Evolutionary conservation across 495 filamentous ascomycete genomes (phyloP).

Genomic region (Neurospora sp.): DNA sequence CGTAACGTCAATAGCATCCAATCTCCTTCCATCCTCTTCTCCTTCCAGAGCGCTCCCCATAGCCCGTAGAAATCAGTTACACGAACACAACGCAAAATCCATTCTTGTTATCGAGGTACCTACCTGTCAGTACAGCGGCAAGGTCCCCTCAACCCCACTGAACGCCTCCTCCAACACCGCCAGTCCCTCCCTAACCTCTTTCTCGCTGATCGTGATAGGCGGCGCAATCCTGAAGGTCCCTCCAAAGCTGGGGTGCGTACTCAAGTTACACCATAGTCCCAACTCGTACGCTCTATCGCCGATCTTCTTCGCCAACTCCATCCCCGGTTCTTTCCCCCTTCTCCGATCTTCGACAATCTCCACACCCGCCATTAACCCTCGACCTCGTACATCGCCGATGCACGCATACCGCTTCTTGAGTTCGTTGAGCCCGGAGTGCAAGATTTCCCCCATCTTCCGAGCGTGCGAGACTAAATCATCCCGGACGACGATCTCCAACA

Average conservation of each 20-base stretch:
- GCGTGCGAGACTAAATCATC: conserved; percentile 36
- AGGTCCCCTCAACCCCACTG: conserved; percentile 7
- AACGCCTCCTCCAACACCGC: conserved; percentile 39
- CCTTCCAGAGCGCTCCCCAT: too few relatives aligned
- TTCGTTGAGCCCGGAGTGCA: conserved; percentile 31
- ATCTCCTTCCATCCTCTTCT: too few relatives aligned
- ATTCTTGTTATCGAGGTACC: not conserved
- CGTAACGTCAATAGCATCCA: too few relatives aligned
- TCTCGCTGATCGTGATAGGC: conserved; percentile 41
- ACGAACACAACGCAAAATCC: not conserved
- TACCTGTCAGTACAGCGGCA: conserved; percentile 7
- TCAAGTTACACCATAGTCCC: conserved; percentile 45
- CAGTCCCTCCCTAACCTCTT: conserved; percentile 40
- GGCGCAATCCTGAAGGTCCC: conserved; percentile 49
- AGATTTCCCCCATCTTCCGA: conserved; percentile 26
- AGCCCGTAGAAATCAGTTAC: not conserved
- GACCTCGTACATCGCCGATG: conserved; percentile 47
- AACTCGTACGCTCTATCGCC: conserved; percentile 33
- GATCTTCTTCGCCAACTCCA: conserved; percentile 37
- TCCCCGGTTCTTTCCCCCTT: conserved; percentile 30
- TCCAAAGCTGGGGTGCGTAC: conserved; percentile 39
- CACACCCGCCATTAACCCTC: conserved; percentile 43
- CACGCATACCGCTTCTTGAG: conserved; percentile 39
- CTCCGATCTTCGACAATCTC: conserved; percentile 39
- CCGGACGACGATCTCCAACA: conserved; percentile 44